Evolutionary conservation across 2,329 filamentous ascomycete species (phyloP), one percentile per base, ranked within the genome.

Genomic region (Endocalyx cinctus): DNA sequence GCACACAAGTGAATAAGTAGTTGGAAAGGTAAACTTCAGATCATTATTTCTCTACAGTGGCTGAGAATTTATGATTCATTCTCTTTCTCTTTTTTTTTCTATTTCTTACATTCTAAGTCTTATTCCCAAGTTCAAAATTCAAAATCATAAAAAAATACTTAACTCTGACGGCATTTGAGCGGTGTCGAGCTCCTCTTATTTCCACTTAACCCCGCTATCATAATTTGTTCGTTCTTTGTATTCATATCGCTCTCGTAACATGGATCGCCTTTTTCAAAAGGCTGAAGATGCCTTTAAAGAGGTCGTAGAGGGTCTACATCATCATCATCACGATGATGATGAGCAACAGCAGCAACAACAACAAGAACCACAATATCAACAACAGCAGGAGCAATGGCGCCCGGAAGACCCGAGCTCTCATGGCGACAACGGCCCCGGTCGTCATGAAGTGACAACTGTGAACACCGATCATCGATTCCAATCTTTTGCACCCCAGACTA

Each of bases 401-500:
- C 27, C 15, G 2, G 6, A 16, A 25, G 23, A n/a, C 23, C 20
- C n/a, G n/a, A n/a, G 39, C 23, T 43, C 39, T 28, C 25, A 42
- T 16, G 22, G 16, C 17, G 25, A 12, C 17, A 31, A 33, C n/a
- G 40, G 23, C 35, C 17, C 20, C 25, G 13, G 22, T 20, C 48
- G 62, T 18, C 66, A 72, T 29, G 50, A 58, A 3, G 57, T 64
- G 17, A 55, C 62, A 33, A 63, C 39, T 12, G 39, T 42, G 27
- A 35, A 69, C 42, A 60, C 58, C 17, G 56, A 61, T 17, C 70
- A 82, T 45, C 71, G 77, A 30, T 81, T 69, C 52, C 65, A 72
- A 38, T 81, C 77, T 38, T 94, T 94, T 63, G 84, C 84, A 2
- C 79, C 84, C 1, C 74, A 81, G 50, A 74, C 84, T 14, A 73